Evolutionary conservation across 139 green algal genomes (phyloP).

Genomic region (Chlamydomonas sp.): DNA sequence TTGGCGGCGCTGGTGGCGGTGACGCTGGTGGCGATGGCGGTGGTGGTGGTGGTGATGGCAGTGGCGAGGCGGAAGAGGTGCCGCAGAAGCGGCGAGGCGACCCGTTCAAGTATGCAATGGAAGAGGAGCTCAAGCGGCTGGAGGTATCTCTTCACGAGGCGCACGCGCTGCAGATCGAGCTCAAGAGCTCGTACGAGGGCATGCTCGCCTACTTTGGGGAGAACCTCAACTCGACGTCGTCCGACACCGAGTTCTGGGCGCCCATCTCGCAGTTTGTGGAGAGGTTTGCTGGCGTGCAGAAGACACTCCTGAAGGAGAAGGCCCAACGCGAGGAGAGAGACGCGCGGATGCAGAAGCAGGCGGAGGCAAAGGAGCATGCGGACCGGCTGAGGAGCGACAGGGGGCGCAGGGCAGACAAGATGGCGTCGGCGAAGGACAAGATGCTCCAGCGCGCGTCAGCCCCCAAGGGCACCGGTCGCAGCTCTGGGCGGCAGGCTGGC

Average conservation of each 20-base stretch:
- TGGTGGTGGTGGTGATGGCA: no score
- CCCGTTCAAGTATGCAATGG: no score
- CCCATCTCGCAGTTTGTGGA: conserved; percentile 26
- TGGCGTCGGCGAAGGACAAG: not conserved
- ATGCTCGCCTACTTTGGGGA: conserved; percentile 40
- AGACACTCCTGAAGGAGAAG: not conserved
- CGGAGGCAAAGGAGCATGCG: not conserved
- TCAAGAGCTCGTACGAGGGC: conserved; percentile 15
- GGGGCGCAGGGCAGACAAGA: not conserved
- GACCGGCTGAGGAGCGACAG: not conserved
- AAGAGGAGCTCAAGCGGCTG: not conserved
- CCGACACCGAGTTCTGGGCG: conserved; percentile 36
- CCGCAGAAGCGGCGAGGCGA: no score
- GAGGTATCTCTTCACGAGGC: not conserved
- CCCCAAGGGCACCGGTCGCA: not conserved
- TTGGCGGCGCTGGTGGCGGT: no score
- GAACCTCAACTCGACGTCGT: conserved; percentile 29
- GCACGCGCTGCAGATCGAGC: not conserved
- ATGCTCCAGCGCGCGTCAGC: not conserved
- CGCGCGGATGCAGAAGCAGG: not conserved
- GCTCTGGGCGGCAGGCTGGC: no score
- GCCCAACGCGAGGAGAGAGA: not conserved
- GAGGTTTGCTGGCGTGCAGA: conserved; percentile 10
- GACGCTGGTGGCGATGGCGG: no score
- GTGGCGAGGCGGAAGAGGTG: no score